Percentiles rank a stretch among this genome's conserved stretches.
phyloP scores from a whole-genome alignment of 768 basidiomycete genomes.

The Macrolepiota albuminosa region DNA sequence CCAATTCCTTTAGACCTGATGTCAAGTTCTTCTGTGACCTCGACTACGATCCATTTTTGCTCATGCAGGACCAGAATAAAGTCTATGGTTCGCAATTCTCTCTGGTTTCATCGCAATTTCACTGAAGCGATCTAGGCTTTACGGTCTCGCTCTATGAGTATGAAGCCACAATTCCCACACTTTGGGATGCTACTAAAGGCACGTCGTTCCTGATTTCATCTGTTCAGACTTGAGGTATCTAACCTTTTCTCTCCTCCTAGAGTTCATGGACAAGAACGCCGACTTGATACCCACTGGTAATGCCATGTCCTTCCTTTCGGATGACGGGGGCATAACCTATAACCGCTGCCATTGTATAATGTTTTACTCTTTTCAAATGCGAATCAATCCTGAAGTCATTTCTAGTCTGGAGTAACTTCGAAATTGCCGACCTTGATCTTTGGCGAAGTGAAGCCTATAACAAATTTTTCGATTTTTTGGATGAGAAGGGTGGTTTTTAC shows the following conservation, averaged over 20 bases:
- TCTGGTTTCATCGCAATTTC: no score
- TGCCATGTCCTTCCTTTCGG: constrained; percentile 76
- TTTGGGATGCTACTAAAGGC: constrained; percentile 80
- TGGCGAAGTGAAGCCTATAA: constrained; percentile 82
- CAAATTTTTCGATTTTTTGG: constrained; percentile 81
- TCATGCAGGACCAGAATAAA: constrained; percentile 84
- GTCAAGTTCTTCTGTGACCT: constrained; percentile 87
- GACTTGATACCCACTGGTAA: constrained; percentile 62
- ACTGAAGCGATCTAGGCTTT: constrained; percentile 48
- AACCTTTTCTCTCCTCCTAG: constrained; percentile 30
- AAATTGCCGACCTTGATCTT: constrained; percentile 80
- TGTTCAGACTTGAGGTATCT: no score
- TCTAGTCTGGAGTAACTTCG: constrained; percentile 90
- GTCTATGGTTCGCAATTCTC: constrained; percentile 58
- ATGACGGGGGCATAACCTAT: constrained; percentile 69
- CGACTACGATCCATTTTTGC: constrained; percentile 81
- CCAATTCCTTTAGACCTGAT: constrained; percentile 51
- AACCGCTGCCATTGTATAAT: constrained; percentile 70
- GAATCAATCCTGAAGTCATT: constrained; percentile 2
- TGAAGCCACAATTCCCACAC: constrained; percentile 76
- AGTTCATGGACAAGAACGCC: constrained; percentile 66
- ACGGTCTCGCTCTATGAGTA: constrained; percentile 84
- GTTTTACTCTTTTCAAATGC: not conserved
- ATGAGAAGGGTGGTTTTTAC: constrained; percentile 80
- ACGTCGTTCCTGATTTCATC: not conserved